Evolutionary conservation across 208 protist species (phyloP), one percentile per base, ranked within the genome.

Genomic region (Acanthamoeba castellanii): DNA sequence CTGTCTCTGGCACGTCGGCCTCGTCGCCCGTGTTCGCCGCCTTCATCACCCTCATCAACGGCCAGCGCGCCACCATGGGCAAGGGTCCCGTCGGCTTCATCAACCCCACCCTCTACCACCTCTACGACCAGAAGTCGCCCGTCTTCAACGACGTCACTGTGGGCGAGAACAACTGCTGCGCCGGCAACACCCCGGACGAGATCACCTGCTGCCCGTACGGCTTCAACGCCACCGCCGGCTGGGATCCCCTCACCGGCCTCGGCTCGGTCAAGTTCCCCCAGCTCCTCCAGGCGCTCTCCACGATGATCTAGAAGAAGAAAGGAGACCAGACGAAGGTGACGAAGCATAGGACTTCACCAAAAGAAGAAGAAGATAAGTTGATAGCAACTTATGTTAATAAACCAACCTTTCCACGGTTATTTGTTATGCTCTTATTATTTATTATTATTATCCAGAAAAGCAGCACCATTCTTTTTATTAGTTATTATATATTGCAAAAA

Each of bases 161-260:
- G 68, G 96, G 96, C 37, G 87, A 92, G 59, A 93, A 97, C 84
- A 97, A 97, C 84, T 57, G 95, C 50, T 96, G 94, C 57, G 94
- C 92, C 66, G 96, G 61, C 72, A 72, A 92, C 61, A 25, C 50
- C 42, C 42, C 50, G 20, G 66, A 16, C 30, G 3, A 95, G 45
- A 55, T 87, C 50, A 34, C 30, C 92, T 96, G 95, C 92, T 96
- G 95, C 84, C 76, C 30, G 32, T 95, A 82, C 11, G 95, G 95
- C 50, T 96, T 95, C 84, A 92, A 93, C 45, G 95, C 95, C 30
- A 95, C 91, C 47, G n/a, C 22, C 30, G 95, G 95, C 16, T 96
- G 95, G 95, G 95, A 96, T 95, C 95, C 95, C 20, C 72, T 95
- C 34, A 95, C 95, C 47, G 95, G 95, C 22, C 55, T 95, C 27